phyloP scores from a whole-genome alignment of 306 rosid species.

The Acacia crassicarpa region DNA sequence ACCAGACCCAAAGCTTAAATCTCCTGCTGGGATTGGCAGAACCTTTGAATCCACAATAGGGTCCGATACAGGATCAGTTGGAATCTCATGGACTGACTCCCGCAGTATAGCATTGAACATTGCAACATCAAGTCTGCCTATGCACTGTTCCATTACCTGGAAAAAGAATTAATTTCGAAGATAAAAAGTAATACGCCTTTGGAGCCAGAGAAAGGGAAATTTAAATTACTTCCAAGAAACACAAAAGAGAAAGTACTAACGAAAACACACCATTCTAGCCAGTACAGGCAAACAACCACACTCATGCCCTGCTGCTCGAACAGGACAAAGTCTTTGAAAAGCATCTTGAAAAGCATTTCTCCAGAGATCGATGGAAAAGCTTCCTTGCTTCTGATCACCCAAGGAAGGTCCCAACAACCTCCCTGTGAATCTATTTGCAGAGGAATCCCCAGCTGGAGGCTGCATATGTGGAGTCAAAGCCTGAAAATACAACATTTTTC shows the following conservation, averaged over 20 bases:
- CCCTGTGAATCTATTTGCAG: conserved; percentile 48
- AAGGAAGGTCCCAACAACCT: conserved; percentile 72
- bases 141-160: conserved; percentile 90
- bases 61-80: conserved; percentile 96
- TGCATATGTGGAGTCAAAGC: conserved; percentile 95
- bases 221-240: conserved; percentile 10
- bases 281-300: conserved; percentile 96
- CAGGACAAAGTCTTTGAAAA: conserved; percentile 87
- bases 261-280: conserved; percentile 69
- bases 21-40: conserved; percentile 94
- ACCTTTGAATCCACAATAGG: conserved; percentile 91
- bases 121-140: conserved; percentile 87
- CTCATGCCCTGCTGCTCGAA: conserved; percentile 92
- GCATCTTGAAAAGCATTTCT: conserved; percentile 89
- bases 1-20: conserved; percentile 97
- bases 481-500: conserved; percentile 47
- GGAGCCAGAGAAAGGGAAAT: conserved; percentile 16
- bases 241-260: not conserved
- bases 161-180: conserved; percentile 25
- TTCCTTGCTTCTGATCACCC: conserved; percentile 91
- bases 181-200: conserved; percentile 23
- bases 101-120: conserved; percentile 97
- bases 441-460: conserved; percentile 46
- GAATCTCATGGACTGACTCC: conserved; percentile 91
- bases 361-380: conserved; percentile 79